Base-by-base conservation (phyloP, 2,329 filamentous ascomycete species). In the Alternaria arbusti region DNA sequence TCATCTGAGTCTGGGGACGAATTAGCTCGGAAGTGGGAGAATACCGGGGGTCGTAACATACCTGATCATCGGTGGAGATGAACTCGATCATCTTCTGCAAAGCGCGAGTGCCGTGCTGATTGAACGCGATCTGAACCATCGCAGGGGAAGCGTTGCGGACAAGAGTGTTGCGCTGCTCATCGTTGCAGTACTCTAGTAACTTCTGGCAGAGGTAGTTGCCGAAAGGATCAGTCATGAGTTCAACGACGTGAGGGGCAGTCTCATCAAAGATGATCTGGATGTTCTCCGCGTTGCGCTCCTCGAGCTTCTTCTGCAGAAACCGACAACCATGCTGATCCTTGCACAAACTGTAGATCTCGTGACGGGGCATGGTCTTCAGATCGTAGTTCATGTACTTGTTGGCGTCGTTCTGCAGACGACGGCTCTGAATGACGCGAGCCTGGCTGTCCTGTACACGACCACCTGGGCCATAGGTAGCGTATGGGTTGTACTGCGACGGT, bases 21-120 rank as follows among this genome's bases (percentile, higher is more conserved):
- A 55, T 74, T 63, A 72, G 73, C 55, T 44, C 30, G 26, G 25
- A 6, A 28, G 7, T 7, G 23, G 26, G 20, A n/a, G 2, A 61
- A 15, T 15, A 7, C 54, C 12, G 23, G 11, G 52, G 9, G 47
- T 52, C 15, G 17, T 17, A 8, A 81, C 70, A 61, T 17, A 77
- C 82, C 80, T 99, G 96, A 75, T 91, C 89, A 4, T 89, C 86
- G 25, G 93, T 96, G 56, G 90, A 92, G 75, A 99, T 92, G 79
- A 93, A 96, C 82, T 99, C 96, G 70, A 99, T 99, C 96, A 99
- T 99, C 87, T 98, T 99, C 84, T 99, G 96, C 63, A 99, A 84
- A 67, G 96, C 96, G 57, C 96, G 90, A 63, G 96, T 99, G 71
- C 96, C 96, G 79, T 99, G 96, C 83, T 97, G 95, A 82, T 99